Evolutionary conservation across 2,329 filamentous ascomycete species (phyloP), one percentile per base, ranked within the genome.

Genomic region (Exophiala spinifera): DNA sequence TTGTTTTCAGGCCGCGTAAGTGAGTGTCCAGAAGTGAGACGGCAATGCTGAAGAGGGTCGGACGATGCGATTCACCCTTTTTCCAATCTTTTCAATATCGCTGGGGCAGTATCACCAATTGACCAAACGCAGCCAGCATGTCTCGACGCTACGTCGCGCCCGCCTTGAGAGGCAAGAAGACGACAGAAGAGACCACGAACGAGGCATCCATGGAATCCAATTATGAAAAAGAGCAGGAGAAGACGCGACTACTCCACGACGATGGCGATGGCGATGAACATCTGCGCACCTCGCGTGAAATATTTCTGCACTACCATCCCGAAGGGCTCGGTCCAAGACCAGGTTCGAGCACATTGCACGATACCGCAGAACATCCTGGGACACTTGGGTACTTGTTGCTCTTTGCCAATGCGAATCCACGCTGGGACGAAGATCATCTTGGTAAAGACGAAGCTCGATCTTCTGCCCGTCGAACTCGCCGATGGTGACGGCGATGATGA

Each of bases 331-430:
- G 20, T 23, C 40, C 5, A 20, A 11, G 7, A 1, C 10, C 3
- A 3, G 42, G 2, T 7, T 2, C 1, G 15, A 40, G 13, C 19
- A 46, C 52, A 60, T 48, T 63, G 4, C 59, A 60, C 47, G 57
- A 51, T 36, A 53, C 54, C 3, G 54, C 40, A 25, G 19, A 40
- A 14, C 34, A 48, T 13, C 57, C 56, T 1, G 47, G 58, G 4
- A 46, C 28, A 4, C 45, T 59, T 3, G 51, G 51, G 6, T 57
- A 60, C 33, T 31, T 66, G 13, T 17, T 61, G 31, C 46, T 63
- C 14, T 60, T 61, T 51, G 31, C 46, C 8, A 51, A 51, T 14
- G 56, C 59, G 3, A 49, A 61, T 47, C 61, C 61, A 15, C 51
- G 53, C 8, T 63, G 56, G 59, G 19, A 43, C 7, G 11, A 13